phyloP scores from a whole-genome alignment of 2,329 filamentous ascomycete species.

The Zymoseptoria crescenta region DNA sequence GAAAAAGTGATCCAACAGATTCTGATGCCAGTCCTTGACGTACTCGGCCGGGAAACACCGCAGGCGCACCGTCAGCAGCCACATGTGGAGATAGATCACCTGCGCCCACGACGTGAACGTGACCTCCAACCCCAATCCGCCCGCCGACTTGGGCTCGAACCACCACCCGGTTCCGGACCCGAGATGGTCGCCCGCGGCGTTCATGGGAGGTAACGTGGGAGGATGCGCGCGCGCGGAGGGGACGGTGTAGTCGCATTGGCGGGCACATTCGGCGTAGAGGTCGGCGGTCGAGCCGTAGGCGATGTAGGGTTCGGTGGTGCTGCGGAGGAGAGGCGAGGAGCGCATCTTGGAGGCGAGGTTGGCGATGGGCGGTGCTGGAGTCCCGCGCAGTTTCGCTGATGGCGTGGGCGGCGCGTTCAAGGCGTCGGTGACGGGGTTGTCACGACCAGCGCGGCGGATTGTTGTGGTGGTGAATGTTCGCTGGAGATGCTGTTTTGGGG shows the following conservation, averaged over 20 bases:
- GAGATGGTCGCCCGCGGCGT: conserved; percentile 72
- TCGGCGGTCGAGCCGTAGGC: conserved; percentile 72
- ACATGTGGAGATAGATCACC: conserved; percentile 93
- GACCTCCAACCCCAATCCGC: conserved; percentile 59
- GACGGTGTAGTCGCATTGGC: conserved; percentile 69
- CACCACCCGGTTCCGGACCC: conserved; percentile 69
- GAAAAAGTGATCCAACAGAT: conserved; percentile 93
- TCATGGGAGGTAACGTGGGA: conserved; percentile 59
- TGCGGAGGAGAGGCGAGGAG: conserved; percentile 26
- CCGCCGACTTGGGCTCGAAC: conserved; percentile 50
- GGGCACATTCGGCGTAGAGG: conserved; percentile 67
- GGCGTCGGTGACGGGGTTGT: conserved; percentile 1
- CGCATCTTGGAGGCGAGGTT: conserved; percentile 21
- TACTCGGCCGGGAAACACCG: conserved; percentile 65
- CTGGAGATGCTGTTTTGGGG: background rate
- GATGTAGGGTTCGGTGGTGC: conserved; percentile 59
- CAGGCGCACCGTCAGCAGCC: conserved; percentile 75
- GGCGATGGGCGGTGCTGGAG: conserved; percentile 10
- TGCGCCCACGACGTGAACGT: conserved; percentile 96
- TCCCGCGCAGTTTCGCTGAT: conserved; percentile 5
- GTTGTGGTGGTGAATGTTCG: conserved; percentile 3
- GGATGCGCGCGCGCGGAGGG: conserved; percentile 55
- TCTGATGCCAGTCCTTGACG: conserved; percentile 73
- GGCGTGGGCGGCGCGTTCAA: conserved; percentile 8
- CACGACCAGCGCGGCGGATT: background rate